Evolutionary conservation across 371 early-diverging fungal genomes (phyloP).

Genomic region (Syncephalastrum contaminatum): DNA sequence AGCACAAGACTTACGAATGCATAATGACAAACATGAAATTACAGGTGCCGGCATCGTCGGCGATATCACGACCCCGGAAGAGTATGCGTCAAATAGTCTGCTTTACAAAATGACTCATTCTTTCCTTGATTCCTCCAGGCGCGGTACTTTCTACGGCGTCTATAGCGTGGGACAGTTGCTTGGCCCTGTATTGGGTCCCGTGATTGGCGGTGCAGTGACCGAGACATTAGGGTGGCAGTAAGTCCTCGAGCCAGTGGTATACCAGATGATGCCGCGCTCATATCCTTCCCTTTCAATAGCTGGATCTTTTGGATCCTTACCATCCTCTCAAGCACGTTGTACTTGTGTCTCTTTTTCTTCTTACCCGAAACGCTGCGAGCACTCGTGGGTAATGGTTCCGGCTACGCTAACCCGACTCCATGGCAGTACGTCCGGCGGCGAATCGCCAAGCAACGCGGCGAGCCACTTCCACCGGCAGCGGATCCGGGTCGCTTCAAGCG

Average conservation of each 20-base stretch:
- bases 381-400: conserved; percentile 32
- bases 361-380: conserved; percentile 61
- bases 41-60: conserved; percentile 22
- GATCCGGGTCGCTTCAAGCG: conserved; percentile 1
- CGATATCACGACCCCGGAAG: conserved; percentile 48
- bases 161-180: conserved; percentile 43
- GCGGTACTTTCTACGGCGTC: conserved; percentile 56
- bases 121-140: conserved; percentile 27
- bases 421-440: conserved; percentile 16
- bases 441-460: background rate
- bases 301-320: conserved; percentile 57
- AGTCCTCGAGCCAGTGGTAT: conserved; percentile 19
- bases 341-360: conserved; percentile 43
- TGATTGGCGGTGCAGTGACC: conserved; percentile 59
- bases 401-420: conserved; percentile 29
- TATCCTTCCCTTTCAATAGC: conserved; percentile 15
- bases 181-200: conserved; percentile 45
- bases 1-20: background rate
- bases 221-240: conserved; percentile 59
- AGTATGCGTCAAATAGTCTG: conserved; percentile 16
- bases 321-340: conserved; percentile 39
- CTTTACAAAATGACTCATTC: background rate
- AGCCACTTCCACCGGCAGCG: background rate
- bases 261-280: conserved; percentile 14
- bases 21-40: too few species aligned